Evolutionary conservation across 139 green algal species (phyloP).

Genomic region (Auxenochlorella pyrenoidosa): DNA sequence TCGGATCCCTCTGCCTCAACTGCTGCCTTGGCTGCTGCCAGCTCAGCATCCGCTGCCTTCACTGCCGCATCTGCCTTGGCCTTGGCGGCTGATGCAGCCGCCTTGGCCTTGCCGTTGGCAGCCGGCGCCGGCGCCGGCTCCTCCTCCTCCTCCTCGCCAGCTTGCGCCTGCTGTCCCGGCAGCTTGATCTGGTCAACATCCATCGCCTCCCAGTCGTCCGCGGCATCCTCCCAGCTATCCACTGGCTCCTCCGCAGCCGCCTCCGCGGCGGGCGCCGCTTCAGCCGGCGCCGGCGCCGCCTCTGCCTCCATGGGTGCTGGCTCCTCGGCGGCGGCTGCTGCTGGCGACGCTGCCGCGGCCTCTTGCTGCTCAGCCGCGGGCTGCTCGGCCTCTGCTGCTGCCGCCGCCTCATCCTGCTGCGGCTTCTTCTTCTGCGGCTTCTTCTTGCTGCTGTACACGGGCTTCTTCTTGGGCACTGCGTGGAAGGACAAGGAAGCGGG

Average conservation of each 20-base stretch:
- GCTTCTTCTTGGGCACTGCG: constrained; percentile 68
- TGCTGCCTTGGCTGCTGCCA: constrained; percentile 31
- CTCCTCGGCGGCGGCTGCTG: constrained; percentile 30
- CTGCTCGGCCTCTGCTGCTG: constrained; percentile 46
- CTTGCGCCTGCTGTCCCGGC: constrained; percentile 23
- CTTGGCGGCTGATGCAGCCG: constrained; percentile 17
- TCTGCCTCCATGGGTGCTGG: background rate
- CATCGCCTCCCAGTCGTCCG: constrained; percentile 77
- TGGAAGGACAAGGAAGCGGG: background rate
- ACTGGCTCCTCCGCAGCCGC: constrained; percentile 1
- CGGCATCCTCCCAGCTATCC: constrained; percentile 59
- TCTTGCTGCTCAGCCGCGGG: constrained; percentile 26
- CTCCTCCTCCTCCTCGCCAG: constrained; percentile 38
- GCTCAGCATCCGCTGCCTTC: constrained; percentile 28
- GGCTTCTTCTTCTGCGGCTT: constrained; percentile 65
- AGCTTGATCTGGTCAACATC: constrained; percentile 67
- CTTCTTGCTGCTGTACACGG: constrained; percentile 76
- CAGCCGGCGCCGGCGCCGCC: constrained; percentile 45
- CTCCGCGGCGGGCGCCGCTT: constrained; percentile 32
- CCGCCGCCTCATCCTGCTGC: constrained; percentile 27
- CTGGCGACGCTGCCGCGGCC: constrained; percentile 59
- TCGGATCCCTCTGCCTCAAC: constrained; percentile 31
- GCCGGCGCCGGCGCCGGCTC: background rate
- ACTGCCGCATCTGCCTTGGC: constrained; percentile 36
- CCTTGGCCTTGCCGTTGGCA: constrained; percentile 43